Evolutionary conservation across 2,329 filamentous ascomycete genomes (phyloP).

Genomic region (Colletotrichum sp.): DNA sequence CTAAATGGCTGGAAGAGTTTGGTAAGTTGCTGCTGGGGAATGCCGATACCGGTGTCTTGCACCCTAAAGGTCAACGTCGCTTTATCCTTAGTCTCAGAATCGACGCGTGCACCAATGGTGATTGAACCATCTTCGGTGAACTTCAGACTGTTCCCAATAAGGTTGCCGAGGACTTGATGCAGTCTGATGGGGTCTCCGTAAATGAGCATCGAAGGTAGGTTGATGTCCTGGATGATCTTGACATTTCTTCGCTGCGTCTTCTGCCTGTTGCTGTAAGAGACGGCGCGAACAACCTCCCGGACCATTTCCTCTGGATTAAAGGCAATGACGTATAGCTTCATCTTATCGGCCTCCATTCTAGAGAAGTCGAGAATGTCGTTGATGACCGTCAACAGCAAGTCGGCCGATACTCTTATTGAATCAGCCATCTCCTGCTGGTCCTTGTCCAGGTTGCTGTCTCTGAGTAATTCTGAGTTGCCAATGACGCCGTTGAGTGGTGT

Average conservation of each 20-base stretch:
- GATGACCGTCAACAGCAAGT: slow-evolving; percentile 88
- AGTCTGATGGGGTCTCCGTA: slow-evolving; percentile 70
- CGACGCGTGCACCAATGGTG: slow-evolving; percentile 78
- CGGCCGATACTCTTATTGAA: slow-evolving; percentile 84
- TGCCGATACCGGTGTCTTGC: slow-evolving; percentile 89
- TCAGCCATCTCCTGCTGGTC: slow-evolving; percentile 88
- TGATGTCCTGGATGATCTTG: slow-evolving; percentile 72
- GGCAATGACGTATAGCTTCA: slow-evolving; percentile 78
- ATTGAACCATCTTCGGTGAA: slow-evolving; percentile 89
- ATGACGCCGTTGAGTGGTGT: slow-evolving; percentile 89
- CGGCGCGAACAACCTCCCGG: slow-evolving; percentile 68
- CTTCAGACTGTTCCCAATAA: slow-evolving; percentile 92
- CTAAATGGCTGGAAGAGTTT: slow-evolving; percentile 93
- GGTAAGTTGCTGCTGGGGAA: slow-evolving; percentile 79
- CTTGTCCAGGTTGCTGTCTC: slow-evolving; percentile 75
- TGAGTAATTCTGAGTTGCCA: slow-evolving; percentile 83
- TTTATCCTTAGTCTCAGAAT: slow-evolving; percentile 71
- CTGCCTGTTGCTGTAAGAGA: slow-evolving; percentile 69
- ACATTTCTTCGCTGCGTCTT: slow-evolving; percentile 68
- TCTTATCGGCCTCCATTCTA: slow-evolving; percentile 87
- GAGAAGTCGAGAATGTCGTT: slow-evolving; percentile 97
- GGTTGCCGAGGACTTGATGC: slow-evolving; percentile 76
- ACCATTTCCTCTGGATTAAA: slow-evolving; percentile 73
- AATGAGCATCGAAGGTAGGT: slow-evolving; percentile 74
- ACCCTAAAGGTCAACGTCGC: slow-evolving; percentile 86